Evolutionary conservation across 371 early-diverging fungal species (phyloP).

Genomic region (Synchytrium microbalum): DNA sequence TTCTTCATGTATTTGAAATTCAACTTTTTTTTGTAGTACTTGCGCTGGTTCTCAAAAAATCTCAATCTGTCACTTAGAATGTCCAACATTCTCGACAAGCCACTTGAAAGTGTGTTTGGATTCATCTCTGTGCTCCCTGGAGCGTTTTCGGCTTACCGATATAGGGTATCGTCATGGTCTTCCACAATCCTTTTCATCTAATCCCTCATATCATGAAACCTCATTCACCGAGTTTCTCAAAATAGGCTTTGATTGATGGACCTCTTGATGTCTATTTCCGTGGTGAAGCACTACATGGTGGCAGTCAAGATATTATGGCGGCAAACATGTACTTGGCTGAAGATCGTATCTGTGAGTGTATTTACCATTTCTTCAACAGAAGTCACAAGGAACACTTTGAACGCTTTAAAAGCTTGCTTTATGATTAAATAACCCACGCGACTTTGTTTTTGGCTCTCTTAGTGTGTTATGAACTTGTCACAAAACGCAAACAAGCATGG

Average conservation of each 20-base stretch:
- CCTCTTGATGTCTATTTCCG: constrained; percentile 86
- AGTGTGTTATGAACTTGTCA: constrained; percentile 59
- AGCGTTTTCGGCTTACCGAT: too few species aligned
- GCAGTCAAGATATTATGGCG: constrained; percentile 45
- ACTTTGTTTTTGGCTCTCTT: background rate
- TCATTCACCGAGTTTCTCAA: too few species aligned
- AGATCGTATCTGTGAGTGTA: constrained; percentile 18
- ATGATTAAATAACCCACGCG: too few species aligned
- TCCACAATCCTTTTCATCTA: too few species aligned
- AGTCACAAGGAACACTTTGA: too few species aligned
- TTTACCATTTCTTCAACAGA: too few species aligned
- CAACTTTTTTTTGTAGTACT: constrained; percentile 80
- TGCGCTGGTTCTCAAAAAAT: too few species aligned
- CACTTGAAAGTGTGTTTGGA: constrained; percentile 42
- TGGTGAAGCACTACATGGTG: constrained; percentile 77
- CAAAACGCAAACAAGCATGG: constrained; percentile 57
- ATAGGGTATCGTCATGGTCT: too few species aligned
- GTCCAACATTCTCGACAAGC: constrained; percentile 19
- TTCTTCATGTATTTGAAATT: constrained; percentile 87
- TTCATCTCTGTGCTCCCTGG: constrained; percentile 85
- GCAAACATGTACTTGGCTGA: constrained; percentile 48
- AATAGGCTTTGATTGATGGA: too few species aligned
- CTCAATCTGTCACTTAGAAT: too few species aligned
- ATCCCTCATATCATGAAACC: too few species aligned
- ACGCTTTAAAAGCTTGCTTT: too few species aligned